Conservation (phyloP, 768 basidiomycete species). For the Dacryopinax spathularia region DNA sequence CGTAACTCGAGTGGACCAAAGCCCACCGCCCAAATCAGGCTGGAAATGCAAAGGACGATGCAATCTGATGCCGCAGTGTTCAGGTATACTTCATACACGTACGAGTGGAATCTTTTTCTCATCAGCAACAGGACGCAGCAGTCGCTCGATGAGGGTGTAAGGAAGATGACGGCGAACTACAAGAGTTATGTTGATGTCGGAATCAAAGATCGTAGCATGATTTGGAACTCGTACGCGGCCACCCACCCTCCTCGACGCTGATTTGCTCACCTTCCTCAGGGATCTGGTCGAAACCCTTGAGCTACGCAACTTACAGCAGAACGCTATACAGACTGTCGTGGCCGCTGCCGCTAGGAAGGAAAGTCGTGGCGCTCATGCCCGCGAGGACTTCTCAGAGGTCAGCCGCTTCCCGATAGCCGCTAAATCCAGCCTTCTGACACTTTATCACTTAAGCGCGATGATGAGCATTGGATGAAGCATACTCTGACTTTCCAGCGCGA, state of each 20-base stretch:
- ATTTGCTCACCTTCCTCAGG: conserved; percentile 28
- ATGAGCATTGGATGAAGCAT: conserved; percentile 84
- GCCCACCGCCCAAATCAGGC: conserved; percentile 76
- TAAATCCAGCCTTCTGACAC: not conserved
- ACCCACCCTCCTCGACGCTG: conserved; percentile 2
- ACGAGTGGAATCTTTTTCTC: not conserved
- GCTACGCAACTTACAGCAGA: conserved; percentile 87
- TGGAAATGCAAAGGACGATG: conserved; percentile 99
- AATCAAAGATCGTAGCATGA: conserved; percentile 97
- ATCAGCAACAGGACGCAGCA: conserved; percentile 52
- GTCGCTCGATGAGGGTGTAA: conserved; percentile 81
- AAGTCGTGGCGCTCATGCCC: conserved; percentile 95
- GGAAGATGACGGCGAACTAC: conserved; percentile 75
- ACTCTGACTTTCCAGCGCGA: conserved; percentile 80
- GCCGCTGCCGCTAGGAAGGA: conserved; percentile 89
- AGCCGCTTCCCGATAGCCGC: conserved; percentile 14
- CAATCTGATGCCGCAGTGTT: conserved; percentile 96
- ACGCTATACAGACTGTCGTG: conserved; percentile 89
- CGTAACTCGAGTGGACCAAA: conserved; percentile 68
- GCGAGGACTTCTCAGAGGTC: conserved; percentile 94
- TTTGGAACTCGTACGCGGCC: conserved; percentile 87
- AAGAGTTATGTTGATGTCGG: conserved; percentile 80
- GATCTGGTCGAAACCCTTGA: conserved; percentile 96
- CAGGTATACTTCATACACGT: conserved; percentile 33
- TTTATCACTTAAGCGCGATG: conserved; percentile 53